Evolutionary conservation across 306 rosid species (phyloP).

Genomic region (Rosa chinensis): DNA sequence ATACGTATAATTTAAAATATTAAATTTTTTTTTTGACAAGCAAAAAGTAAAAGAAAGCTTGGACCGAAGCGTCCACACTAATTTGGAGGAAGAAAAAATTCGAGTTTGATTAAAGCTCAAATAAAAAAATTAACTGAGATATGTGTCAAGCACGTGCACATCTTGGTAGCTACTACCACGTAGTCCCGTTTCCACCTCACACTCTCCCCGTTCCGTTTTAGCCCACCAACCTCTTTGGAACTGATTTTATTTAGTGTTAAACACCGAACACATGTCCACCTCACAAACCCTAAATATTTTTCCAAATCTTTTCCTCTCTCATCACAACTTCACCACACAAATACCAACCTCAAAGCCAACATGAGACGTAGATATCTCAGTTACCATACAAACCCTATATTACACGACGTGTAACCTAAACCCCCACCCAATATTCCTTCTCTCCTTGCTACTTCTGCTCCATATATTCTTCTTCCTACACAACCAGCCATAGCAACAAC

Average conservation of each 20-base stretch:
- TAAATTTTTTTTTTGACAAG: too few relatives aligned
- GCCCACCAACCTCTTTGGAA: slow-evolving; percentile 9
- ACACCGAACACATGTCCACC: slow-evolving; percentile 27
- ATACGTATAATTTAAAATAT: too few relatives aligned
- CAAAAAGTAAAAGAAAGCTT: too few relatives aligned
- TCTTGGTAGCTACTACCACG: neutral
- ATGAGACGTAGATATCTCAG: slow-evolving; percentile 44
- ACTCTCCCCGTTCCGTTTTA: neutral
- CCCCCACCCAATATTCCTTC: slow-evolving; percentile 32
- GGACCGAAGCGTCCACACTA: too few relatives aligned
- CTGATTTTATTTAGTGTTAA: neutral
- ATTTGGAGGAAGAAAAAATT: too few relatives aligned
- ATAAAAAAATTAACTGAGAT: too few relatives aligned
- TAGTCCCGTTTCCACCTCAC: neutral
- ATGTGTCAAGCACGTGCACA: too few relatives aligned
- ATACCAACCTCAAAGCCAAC: slow-evolving; percentile 17
- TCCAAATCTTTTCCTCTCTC: slow-evolving; percentile 7
- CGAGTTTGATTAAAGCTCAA: too few relatives aligned
- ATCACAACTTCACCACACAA: slow-evolving; percentile 6
- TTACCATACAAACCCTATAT: slow-evolving; percentile 46
- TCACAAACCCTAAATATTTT: slow-evolving; percentile 35
- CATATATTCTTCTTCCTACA: neutral
- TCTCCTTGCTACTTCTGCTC: neutral
- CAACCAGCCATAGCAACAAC: neutral
- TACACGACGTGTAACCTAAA: slow-evolving; percentile 45